Evolutionary conservation across 768 basidiomycete species (phyloP).

Genomic region (Pleurotus giganteus): DNA sequence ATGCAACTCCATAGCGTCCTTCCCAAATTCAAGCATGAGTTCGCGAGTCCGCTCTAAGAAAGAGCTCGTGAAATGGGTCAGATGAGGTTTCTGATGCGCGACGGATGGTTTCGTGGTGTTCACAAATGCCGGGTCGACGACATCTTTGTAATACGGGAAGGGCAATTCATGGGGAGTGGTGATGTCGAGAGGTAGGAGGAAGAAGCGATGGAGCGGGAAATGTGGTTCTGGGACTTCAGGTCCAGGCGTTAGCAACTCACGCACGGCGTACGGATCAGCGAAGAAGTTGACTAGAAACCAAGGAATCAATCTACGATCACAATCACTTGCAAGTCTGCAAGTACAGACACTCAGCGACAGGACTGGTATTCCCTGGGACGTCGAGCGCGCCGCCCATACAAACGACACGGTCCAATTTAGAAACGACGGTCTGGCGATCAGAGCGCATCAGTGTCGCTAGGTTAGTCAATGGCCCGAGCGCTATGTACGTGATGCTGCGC

Average conservation of each 20-base stretch:
- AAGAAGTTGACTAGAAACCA: slow-evolving; percentile 69
- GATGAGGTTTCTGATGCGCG: slow-evolving; percentile 46
- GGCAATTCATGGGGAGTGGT: slow-evolving; percentile 79
- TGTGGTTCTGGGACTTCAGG: slow-evolving; percentile 28
- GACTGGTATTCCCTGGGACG: slow-evolving; percentile 83
- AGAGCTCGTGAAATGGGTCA: slow-evolving; percentile 77
- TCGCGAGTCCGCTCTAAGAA: slow-evolving; percentile 74
- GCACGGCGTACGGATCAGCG: slow-evolving; percentile 84
- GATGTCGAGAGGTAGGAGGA: slow-evolving; percentile 77
- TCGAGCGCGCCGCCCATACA: slow-evolving; percentile 95
- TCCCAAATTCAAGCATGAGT: slow-evolving; percentile 76
- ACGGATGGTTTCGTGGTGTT: slow-evolving; percentile 47
- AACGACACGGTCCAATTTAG: slow-evolving; percentile 70
- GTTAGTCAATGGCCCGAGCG: slow-evolving; percentile 77
- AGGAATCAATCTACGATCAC: not conserved
- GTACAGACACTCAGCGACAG: slow-evolving; percentile 78
- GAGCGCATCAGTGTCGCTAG: slow-evolving; percentile 63
- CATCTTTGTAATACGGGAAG: slow-evolving; percentile 57
- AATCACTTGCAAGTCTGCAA: not conserved
- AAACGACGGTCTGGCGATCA: slow-evolving; percentile 49
- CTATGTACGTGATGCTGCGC: slow-evolving; percentile 66
- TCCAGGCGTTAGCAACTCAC: slow-evolving; percentile 53
- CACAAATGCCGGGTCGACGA: slow-evolving; percentile 63
- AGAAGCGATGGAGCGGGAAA: slow-evolving; percentile 63
- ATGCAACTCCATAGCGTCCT: slow-evolving; percentile 87